Percentiles rank a stretch among this genome's conserved stretches.
Evolutionary conservation across 1,139 yeast species (phyloP).

Genomic region (Debaryomyces subglobosus): DNA sequence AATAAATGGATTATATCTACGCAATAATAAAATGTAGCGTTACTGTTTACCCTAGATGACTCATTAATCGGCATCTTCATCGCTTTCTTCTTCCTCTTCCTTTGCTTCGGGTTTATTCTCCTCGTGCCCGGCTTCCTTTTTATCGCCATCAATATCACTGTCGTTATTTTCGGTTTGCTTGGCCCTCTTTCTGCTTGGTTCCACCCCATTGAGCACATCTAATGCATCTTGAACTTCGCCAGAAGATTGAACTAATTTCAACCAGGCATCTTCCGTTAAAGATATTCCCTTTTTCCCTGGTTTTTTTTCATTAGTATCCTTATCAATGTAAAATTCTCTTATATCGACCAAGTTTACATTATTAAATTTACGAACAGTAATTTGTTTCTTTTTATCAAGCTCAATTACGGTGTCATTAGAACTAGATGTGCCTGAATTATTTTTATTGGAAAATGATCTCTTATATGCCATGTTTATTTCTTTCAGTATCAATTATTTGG

Average conservation of each 20-base stretch:
- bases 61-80: conserved; percentile 3
- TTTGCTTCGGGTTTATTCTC: conserved; percentile 14
- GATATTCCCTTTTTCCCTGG: conserved; percentile 91
- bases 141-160: conserved; percentile 3
- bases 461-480: conserved; percentile 17
- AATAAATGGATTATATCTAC: neutral
- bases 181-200: conserved; percentile 9
- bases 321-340: conserved; percentile 75
- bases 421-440: conserved; percentile 8
- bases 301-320: conserved; percentile 56
- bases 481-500: conserved; percentile 3
- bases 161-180: conserved; percentile 13
- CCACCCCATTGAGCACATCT: conserved; percentile 42
- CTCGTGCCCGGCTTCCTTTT: conserved; percentile 10
- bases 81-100: conserved; percentile 8
- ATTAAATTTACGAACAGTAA: conserved; percentile 72
- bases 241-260: conserved; percentile 51
- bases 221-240: conserved; percentile 65
- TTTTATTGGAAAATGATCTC: conserved; percentile 12
- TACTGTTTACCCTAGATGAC: neutral
- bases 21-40: neutral
- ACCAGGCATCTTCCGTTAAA: conserved; percentile 72
- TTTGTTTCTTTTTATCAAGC: conserved; percentile 66
- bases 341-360: conserved; percentile 71
- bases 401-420: conserved; percentile 26